Conservation (phyloP, 139 green algal genomes). For the Yamagishiella unicocca region DNA sequence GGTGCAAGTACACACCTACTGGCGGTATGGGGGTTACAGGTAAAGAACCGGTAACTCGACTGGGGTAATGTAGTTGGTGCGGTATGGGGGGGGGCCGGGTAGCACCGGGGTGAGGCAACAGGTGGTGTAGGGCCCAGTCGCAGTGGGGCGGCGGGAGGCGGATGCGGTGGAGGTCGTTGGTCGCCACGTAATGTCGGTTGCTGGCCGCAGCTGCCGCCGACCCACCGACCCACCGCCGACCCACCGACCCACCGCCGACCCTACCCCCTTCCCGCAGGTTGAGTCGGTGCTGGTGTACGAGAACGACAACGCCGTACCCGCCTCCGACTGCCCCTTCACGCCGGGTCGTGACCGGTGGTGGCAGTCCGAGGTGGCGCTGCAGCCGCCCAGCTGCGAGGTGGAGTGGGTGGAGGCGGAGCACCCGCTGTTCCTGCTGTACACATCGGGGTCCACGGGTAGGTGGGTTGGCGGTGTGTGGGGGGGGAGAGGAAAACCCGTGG, state of each 20-base stretch:
- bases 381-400: slow-evolving; percentile 70
- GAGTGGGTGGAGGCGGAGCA: slow-evolving; percentile 94
- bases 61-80: too few species aligned
- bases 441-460: slow-evolving; percentile 81
- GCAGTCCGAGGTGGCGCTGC: slow-evolving; percentile 47
- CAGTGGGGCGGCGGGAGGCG: too few species aligned
- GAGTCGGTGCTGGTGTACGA: slow-evolving; percentile 83
- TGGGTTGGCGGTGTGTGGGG: not conserved
- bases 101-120: not conserved
- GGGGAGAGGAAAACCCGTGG: too few species aligned
- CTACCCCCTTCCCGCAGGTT: slow-evolving; percentile 37
- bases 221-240: too few species aligned
- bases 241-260: not conserved
- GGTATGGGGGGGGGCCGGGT: too few species aligned
- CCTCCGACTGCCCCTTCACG: slow-evolving; percentile 54
- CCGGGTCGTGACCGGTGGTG: slow-evolving; percentile 51
- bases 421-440: slow-evolving; percentile 98
- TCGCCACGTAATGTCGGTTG: not conserved
- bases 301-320: slow-evolving; percentile 74
- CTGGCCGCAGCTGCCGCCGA: not conserved
- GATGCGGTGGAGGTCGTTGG: not conserved
- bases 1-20: not conserved
- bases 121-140: not conserved
- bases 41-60: too few species aligned
- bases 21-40: too few species aligned